Evolutionary conservation across 495 filamentous ascomycete species (phyloP).

Genomic region (Penicillium argentinense): DNA sequence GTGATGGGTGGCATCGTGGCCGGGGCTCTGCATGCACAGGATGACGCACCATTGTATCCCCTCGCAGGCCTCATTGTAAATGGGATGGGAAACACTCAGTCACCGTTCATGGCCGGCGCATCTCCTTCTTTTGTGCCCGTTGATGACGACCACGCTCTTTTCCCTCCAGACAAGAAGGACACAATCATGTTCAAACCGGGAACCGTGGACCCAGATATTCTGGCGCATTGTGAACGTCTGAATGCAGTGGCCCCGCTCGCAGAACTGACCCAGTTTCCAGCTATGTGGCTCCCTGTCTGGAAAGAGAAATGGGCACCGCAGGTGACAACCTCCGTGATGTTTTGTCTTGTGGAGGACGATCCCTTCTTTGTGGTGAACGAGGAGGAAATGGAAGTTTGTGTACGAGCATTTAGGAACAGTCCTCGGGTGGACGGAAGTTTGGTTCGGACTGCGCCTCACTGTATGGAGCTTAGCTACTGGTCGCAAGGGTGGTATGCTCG

Average conservation of each 20-base stretch:
- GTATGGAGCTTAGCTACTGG: slow-evolving; percentile 34
- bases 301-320: slow-evolving; percentile 3
- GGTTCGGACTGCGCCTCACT: slow-evolving; percentile 27
- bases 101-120: too few relatives aligned
- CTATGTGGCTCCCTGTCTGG: slow-evolving; percentile 22
- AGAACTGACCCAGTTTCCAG: slow-evolving; percentile 15
- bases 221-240: slow-evolving; percentile 11
- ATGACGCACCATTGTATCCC: slow-evolving; percentile 17
- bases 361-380: slow-evolving; percentile 13
- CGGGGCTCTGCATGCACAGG: slow-evolving; percentile 21
- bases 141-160: too few relatives aligned
- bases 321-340: slow-evolving; percentile 20
- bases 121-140: not conserved
- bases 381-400: slow-evolving; percentile 18
- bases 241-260: slow-evolving; percentile 21
- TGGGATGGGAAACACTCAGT: too few relatives aligned
- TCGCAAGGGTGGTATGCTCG: slow-evolving; percentile 35
- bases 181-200: slow-evolving; percentile 18
- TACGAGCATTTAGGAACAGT: slow-evolving; percentile 24
- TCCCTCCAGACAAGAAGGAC: slow-evolving; percentile 19
- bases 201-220: slow-evolving; percentile 5
- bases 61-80: slow-evolving; percentile 24
- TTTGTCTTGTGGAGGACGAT: slow-evolving; percentile 19
- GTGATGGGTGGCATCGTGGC: slow-evolving; percentile 21
- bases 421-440: slow-evolving; percentile 25